These are phyloP conservation scores for Cyclocybe cylindracea DNA, from an alignment of 768 basidiomycete species.

Conservation along the genomic window DNA sequence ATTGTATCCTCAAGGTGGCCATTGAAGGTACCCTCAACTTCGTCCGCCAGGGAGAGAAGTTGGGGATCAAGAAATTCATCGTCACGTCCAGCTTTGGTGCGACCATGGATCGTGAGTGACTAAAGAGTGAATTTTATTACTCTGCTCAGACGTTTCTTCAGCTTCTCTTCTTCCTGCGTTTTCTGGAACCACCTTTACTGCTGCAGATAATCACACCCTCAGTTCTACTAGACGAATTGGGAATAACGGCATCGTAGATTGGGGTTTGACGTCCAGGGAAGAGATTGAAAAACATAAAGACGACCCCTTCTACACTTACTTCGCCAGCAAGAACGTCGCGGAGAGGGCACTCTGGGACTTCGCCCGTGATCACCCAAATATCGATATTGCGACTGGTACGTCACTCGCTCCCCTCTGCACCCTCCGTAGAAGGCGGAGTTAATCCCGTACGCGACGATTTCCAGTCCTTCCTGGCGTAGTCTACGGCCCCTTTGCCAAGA, in stretches of 20 bases:
- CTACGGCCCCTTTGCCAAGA: constrained; percentile 33
- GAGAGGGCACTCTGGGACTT: constrained; percentile 42
- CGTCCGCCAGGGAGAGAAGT: constrained; percentile 32
- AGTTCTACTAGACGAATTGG: neutral
- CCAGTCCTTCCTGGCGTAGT: constrained; percentile 36
- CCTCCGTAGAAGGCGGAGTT: neutral
- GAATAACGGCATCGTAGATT: constrained; percentile 15
- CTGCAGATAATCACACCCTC: constrained; percentile 12
- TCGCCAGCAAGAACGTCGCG: constrained; percentile 38
- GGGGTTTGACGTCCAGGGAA: constrained; percentile 31
- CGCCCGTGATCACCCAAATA: constrained; percentile 31
- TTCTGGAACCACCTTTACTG: constrained; percentile 22
- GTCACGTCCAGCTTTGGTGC: constrained; percentile 30
- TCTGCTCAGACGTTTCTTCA: constrained; percentile 3
- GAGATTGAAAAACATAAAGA: constrained; percentile 20
- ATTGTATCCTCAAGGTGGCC: constrained; percentile 24
- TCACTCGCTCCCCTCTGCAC: neutral
- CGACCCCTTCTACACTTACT: constrained; percentile 32
- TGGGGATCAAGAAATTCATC: constrained; percentile 31
- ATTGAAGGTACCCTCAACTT: constrained; percentile 39
- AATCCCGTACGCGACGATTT: neutral
- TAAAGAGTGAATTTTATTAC: neutral
- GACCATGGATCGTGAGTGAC: constrained; percentile 22
- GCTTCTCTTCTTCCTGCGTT: constrained; percentile 22
- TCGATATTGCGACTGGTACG: constrained; percentile 38